phyloP scores from a whole-genome alignment of 805 yeast genomes.

The Hanseniaspora lindneri region DNA sequence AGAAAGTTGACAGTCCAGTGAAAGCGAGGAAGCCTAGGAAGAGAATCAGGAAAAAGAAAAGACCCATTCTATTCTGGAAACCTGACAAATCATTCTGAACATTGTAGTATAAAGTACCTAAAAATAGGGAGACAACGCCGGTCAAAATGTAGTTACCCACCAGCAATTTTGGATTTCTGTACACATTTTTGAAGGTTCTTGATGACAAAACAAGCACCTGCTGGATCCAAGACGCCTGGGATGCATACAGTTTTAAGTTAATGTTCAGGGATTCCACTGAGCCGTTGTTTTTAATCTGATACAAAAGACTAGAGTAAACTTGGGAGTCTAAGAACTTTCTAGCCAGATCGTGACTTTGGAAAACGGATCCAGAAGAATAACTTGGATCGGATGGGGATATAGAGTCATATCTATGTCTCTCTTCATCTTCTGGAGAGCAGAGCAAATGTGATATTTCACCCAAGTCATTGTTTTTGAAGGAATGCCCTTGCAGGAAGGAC shows the following conservation, averaged over 20 bases:
- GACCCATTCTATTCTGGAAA: conserved; percentile 87
- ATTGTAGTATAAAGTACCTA: conserved; percentile 76
- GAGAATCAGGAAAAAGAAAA: conserved; percentile 82
- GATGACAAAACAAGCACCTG: conserved; percentile 70
- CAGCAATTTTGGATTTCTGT: conserved; percentile 83
- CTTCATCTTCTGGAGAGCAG: conserved; percentile 16
- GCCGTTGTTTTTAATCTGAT: conserved; percentile 9
- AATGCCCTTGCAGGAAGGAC: conserved; percentile 13
- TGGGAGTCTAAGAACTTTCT: conserved; percentile 11
- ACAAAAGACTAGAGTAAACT: conserved; percentile 8
- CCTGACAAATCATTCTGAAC: conserved; percentile 86
- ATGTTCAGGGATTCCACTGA: conserved; percentile 20
- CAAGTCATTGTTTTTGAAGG: conserved; percentile 67
- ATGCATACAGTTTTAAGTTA: conserved; percentile 25
- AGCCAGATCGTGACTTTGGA: conserved; percentile 5
- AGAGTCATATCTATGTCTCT: conserved; percentile 16
- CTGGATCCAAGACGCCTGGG: conserved; percentile 42
- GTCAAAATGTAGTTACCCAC: conserved; percentile 75
- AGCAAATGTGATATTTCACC: conserved; percentile 42
- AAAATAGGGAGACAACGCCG: conserved; percentile 61
- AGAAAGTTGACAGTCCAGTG: conserved; percentile 82
- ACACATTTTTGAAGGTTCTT: conserved; percentile 82
- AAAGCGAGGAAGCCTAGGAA: conserved; percentile 88
- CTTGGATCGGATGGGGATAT: neutral
- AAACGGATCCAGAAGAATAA: neutral